A percentile compares a stretch with the other conserved stretches of the same genome.
These are phyloP conservation scores for Podospora australis DNA, from an alignment of 495 filamentous ascomycete species.

Conservation along the genomic window DNA sequence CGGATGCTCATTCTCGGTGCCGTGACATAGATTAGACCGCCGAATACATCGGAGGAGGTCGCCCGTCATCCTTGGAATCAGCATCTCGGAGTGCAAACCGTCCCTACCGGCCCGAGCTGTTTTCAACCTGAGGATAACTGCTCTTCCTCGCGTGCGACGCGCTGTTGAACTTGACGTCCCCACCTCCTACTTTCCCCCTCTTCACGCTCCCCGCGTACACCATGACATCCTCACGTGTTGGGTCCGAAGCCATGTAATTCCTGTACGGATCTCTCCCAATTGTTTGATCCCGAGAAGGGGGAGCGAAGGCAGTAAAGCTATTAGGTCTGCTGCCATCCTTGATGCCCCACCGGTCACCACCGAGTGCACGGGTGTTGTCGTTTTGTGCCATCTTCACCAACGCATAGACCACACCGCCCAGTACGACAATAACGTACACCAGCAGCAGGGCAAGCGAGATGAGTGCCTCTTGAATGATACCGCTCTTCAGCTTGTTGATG, in stretches of 20 bases:
- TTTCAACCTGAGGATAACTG: slow-evolving; percentile 24
- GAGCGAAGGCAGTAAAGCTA: not conserved
- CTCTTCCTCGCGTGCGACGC: slow-evolving; percentile 25
- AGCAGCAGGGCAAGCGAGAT: slow-evolving; percentile 65
- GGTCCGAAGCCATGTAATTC: no score
- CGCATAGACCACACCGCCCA: slow-evolving; percentile 66
- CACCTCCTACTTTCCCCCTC: slow-evolving; percentile 11
- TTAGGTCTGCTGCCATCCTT: slow-evolving; percentile 2
- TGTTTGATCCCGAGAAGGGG: not conserved
- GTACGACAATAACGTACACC: slow-evolving; percentile 67
- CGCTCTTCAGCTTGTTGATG: slow-evolving; percentile 52
- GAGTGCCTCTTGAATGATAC: slow-evolving; percentile 66
- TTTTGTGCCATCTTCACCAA: slow-evolving; percentile 43
- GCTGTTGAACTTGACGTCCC: slow-evolving; percentile 14
- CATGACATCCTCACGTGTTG: no score
- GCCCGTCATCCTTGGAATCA: not conserved
- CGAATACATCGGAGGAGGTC: slow-evolving; percentile 5
- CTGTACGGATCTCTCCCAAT: slow-evolving; percentile 7
- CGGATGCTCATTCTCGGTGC: not conserved
- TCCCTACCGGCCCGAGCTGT: slow-evolving; percentile 13
- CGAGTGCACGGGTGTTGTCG: slow-evolving; percentile 49
- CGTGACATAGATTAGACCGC: not conserved
- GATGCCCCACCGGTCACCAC: slow-evolving; percentile 30
- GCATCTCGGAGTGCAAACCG: not conserved
- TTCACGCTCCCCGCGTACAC: slow-evolving; percentile 23